Conservation (phyloP, 148 eudicot species). For the Silene latifolia region DNA sequence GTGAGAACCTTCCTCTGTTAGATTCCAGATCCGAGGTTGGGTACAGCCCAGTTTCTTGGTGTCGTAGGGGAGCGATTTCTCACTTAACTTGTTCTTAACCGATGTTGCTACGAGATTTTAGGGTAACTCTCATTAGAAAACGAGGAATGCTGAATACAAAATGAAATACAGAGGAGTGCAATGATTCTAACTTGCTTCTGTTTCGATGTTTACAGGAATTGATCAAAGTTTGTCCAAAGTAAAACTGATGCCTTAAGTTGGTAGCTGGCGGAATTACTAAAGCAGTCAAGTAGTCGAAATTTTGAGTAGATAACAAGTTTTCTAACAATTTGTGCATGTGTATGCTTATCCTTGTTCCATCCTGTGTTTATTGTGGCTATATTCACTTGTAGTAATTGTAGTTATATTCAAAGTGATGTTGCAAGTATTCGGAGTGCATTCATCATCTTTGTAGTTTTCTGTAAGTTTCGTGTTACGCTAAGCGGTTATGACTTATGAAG, state of each 20-base stretch:
- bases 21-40: neutral
- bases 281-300: neutral
- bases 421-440: too few species aligned
- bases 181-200: neutral
- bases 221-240: neutral
- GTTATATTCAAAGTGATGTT: too few species aligned
- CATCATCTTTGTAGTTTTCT: too few species aligned
- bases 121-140: neutral
- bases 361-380: too few species aligned
- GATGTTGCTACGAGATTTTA: neutral
- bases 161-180: too few species aligned
- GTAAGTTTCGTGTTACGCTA: too few species aligned
- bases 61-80: neutral
- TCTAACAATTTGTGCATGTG: too few species aligned
- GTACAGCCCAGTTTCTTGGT: neutral
- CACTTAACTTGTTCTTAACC: neutral
- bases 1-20: neutral
- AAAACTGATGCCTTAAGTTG: neutral
- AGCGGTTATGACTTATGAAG: too few species aligned
- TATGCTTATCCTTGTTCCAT: too few species aligned
- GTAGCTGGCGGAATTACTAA: slow-evolving; percentile 13
- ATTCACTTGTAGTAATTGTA: too few species aligned
- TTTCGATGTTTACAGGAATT: slow-evolving; percentile 18
- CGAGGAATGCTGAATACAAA: too few species aligned
- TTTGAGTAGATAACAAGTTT: too few species aligned